Evolutionary conservation across 352 stramenopile species (phyloP).

Genomic region (Halophytophthora polymorphica): DNA sequence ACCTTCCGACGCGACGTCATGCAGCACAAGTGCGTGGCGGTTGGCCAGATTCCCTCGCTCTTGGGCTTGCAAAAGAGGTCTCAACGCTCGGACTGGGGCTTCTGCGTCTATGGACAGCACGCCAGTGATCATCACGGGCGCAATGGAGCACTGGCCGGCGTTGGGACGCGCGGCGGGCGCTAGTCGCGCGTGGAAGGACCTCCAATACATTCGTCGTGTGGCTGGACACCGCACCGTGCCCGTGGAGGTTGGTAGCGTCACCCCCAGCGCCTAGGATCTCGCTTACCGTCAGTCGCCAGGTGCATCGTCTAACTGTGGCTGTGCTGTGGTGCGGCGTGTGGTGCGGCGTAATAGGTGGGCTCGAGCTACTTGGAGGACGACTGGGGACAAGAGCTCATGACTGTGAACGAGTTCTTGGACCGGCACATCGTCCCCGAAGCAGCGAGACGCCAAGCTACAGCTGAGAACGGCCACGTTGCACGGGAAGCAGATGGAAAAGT

Average conservation of each 20-base stretch:
- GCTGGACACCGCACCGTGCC: slow-evolving; percentile 74
- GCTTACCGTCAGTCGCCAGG: not conserved
- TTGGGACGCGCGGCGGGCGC: slow-evolving; percentile 32
- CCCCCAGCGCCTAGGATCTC: not conserved
- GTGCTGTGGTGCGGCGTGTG: not conserved
- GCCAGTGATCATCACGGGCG: slow-evolving; percentile 70
- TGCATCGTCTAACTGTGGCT: not conserved
- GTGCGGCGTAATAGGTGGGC: slow-evolving; percentile 37
- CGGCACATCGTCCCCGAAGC: slow-evolving; percentile 33
- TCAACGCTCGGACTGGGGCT: no score
- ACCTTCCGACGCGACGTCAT: slow-evolving; percentile 56
- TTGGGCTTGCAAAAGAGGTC: no score
- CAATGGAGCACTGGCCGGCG: slow-evolving; percentile 83
- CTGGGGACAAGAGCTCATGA: slow-evolving; percentile 80
- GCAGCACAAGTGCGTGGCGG: slow-evolving; percentile 37
- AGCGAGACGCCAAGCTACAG: slow-evolving; percentile 1
- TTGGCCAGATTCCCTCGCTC: not conserved
- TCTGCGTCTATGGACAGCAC: slow-evolving; percentile 22
- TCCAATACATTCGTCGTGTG: slow-evolving; percentile 72
- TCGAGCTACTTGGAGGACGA: slow-evolving; percentile 80
- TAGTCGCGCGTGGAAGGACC: slow-evolving; percentile 46
- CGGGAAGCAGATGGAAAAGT: slow-evolving; percentile 8
- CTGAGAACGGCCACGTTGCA: not conserved
- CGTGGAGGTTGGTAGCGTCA: slow-evolving; percentile 50
- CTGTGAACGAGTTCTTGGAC: slow-evolving; percentile 77